Conservation (phyloP, 148 eudicot genomes). For the Suaeda aralocaspica region DNA sequence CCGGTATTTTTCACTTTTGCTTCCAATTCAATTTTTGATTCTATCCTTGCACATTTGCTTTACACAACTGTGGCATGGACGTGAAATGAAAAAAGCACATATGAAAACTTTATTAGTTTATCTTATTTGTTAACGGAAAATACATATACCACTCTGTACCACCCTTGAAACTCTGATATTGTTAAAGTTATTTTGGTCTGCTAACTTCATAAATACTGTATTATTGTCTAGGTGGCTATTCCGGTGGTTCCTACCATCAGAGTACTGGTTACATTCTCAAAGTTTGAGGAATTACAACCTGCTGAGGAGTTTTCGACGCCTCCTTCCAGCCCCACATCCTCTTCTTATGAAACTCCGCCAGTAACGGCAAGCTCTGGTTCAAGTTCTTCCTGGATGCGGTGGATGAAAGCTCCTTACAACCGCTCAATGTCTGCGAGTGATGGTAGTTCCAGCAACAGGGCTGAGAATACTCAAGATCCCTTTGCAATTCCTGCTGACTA, state of each 20-base stretch:
- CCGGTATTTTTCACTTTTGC: no score
- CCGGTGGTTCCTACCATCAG: slow-evolving; percentile 85
- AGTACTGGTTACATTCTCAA: slow-evolving; percentile 80
- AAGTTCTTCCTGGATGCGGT: slow-evolving; percentile 56
- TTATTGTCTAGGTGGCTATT: slow-evolving; percentile 68
- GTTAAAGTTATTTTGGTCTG: no score
- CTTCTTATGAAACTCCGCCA: slow-evolving; percentile 18
- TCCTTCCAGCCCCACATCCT: slow-evolving; percentile 71
- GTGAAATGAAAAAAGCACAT: no score
- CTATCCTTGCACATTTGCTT: no score
- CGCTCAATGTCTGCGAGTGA: slow-evolving; percentile 39
- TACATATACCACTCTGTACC: no score
- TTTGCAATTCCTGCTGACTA: slow-evolving; percentile 75
- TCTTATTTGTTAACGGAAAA: no score
- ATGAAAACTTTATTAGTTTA: no score
- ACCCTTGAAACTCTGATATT: no score
- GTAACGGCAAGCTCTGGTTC: neutral
- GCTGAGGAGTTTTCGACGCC: slow-evolving; percentile 83
- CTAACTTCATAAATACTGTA: slow-evolving; percentile 5
- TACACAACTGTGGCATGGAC: no score
- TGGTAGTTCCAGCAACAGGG: slow-evolving; percentile 40
- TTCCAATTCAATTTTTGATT: no score
- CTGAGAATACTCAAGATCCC: slow-evolving; percentile 55
- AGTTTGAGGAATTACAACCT: slow-evolving; percentile 78
- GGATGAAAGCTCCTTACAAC: slow-evolving; percentile 49